A percentile compares a stretch with the other conserved stretches of the same genome.
These are phyloP conservation scores for Hypholoma fasciculare DNA, from an alignment of 768 basidiomycete species.

Conservation along the genomic window DNA sequence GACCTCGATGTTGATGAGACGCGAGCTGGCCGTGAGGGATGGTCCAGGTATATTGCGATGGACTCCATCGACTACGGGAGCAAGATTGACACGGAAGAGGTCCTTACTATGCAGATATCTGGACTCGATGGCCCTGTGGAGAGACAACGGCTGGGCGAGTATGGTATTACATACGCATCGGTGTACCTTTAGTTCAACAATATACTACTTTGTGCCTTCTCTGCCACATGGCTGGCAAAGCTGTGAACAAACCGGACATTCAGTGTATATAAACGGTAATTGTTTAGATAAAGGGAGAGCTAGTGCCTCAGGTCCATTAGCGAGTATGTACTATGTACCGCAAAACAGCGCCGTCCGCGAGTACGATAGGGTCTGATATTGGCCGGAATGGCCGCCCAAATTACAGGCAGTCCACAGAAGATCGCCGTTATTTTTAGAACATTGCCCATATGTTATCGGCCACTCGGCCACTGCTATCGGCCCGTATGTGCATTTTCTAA, in stretches of 20 bases:
- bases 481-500: too few relatives aligned
- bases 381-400: too few relatives aligned
- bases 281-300: background rate
- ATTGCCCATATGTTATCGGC: background rate
- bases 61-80: background rate
- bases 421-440: background rate
- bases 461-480: too few relatives aligned
- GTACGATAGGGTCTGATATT: background rate
- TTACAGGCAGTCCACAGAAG: too few relatives aligned
- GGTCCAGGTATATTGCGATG: background rate
- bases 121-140: background rate
- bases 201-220: too few relatives aligned
- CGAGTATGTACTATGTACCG: background rate
- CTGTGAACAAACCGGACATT: too few relatives aligned
- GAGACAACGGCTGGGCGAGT: background rate
- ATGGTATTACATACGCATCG: background rate
- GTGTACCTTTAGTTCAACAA: background rate
- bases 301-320: background rate
- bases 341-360: background rate
- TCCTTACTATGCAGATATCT: background rate
- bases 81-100: constrained; percentile 2
- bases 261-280: too few relatives aligned
- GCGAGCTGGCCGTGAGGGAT: background rate
- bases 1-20: background rate
- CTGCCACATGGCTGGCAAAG: too few relatives aligned